Conservation (phyloP, 1,284 basidiomycete genomes). For the Sporisorium iseilematis-ciliati region DNA sequence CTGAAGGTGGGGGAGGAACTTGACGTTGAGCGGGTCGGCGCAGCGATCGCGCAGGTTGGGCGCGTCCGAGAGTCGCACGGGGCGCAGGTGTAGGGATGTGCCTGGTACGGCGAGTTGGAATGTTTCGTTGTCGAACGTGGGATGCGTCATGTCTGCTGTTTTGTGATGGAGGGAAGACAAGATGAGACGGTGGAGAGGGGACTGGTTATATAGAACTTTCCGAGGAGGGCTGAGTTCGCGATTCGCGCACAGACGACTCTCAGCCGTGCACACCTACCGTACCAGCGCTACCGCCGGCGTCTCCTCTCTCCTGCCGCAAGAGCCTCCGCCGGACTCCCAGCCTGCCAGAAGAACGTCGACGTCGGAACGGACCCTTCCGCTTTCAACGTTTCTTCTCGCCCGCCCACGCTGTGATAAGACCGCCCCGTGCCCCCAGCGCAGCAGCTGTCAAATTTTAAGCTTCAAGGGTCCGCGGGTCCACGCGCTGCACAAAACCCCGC, state of each 20-base stretch:
- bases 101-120: conserved; percentile 11
- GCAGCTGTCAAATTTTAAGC: background rate
- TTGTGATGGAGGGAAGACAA: background rate
- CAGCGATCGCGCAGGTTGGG: conserved; percentile 35
- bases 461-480: background rate
- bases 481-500: too few species aligned
- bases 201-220: background rate
- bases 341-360: background rate
- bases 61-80: conserved; percentile 29
- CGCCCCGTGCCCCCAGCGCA: too few species aligned
- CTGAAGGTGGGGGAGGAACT: conserved; percentile 35
- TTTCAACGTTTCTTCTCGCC: background rate
- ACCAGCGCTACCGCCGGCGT: background rate
- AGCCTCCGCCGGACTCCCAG: background rate
- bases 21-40: conserved; percentile 25
- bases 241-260: too few species aligned
- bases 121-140: conserved; percentile 25
- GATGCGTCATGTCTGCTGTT: conserved; percentile 30
- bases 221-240: too few species aligned
- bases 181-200: background rate
- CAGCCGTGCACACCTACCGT: too few species aligned
- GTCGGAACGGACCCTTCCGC: conserved; percentile 12
- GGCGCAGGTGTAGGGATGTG: conserved; percentile 10
- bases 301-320: background rate
- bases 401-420: background rate